phyloP scores from a whole-genome alignment of 345 rosid genomes.

The Gossypioides kirkii region DNA sequence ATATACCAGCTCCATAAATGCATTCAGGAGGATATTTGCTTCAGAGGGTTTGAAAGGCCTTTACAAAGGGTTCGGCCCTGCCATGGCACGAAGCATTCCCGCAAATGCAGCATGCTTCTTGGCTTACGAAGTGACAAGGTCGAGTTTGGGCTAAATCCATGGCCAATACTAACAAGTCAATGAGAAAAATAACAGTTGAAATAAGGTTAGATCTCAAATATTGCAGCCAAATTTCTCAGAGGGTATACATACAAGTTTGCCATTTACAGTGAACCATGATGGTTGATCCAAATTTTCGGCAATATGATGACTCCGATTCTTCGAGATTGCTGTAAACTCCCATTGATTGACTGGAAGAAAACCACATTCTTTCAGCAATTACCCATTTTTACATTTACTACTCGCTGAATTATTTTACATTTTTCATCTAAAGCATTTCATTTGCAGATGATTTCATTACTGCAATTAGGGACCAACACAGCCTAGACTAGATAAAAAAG shows the following conservation, averaged over 20 bases:
- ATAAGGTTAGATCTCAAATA: no score
- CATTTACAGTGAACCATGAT: constrained; percentile 7
- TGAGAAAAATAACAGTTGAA: no score
- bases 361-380: constrained; percentile 11
- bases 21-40: constrained; percentile 65
- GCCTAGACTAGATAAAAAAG: no score
- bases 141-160: constrained; percentile 62
- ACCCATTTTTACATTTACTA: not conserved
- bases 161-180: not conserved
- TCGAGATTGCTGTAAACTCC: not conserved
- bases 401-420: not conserved
- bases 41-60: constrained; percentile 86
- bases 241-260: not conserved
- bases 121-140: constrained; percentile 82
- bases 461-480: not conserved
- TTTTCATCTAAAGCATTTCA: not conserved
- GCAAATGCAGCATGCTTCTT: constrained; percentile 98
- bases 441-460: not conserved
- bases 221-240: not conserved
- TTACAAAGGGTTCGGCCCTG: constrained; percentile 95
- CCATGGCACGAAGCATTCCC: constrained; percentile 92
- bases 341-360: constrained; percentile 3
- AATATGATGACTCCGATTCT: constrained; percentile 11
- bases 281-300: constrained; percentile 7
- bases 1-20: constrained; percentile 63